Percentiles rank a stretch among this genome's conserved stretches.
Evolutionary conservation across 768 basidiomycete species (phyloP).

Genomic region (Gyrodon lividus): DNA sequence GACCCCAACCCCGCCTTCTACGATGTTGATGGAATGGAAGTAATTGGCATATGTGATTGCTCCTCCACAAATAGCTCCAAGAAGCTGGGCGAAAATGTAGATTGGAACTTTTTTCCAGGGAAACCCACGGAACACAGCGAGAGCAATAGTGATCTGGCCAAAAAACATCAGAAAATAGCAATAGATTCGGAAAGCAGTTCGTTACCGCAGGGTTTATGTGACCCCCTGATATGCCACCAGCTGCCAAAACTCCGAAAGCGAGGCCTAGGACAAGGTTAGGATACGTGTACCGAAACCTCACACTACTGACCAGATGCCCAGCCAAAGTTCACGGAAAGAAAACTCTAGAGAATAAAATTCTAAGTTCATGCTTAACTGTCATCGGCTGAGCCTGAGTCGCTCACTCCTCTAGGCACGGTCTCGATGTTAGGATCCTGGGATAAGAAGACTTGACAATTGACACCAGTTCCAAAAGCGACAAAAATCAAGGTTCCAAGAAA

Average conservation of each 20-base stretch:
- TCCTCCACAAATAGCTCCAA: slow-evolving; percentile 55
- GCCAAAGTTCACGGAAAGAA: slow-evolving; percentile 20
- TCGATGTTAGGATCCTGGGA: slow-evolving; percentile 42
- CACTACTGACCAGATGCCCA: slow-evolving; percentile 20
- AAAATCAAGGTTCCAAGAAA: slow-evolving; percentile 55
- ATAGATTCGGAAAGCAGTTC: not conserved
- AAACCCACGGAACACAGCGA: slow-evolving; percentile 67
- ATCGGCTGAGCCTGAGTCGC: slow-evolving; percentile 13
- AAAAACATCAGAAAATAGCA: not conserved
- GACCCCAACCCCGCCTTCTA: slow-evolving; percentile 49
- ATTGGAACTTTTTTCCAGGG: slow-evolving; percentile 75
- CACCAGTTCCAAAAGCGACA: slow-evolving; percentile 54
- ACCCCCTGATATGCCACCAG: slow-evolving; percentile 63
- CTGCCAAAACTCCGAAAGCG: slow-evolving; percentile 63
- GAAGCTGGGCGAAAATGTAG: slow-evolving; percentile 57
- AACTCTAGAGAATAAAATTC: slow-evolving; percentile 6
- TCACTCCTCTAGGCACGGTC: slow-evolving; percentile 48
- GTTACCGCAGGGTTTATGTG: slow-evolving; percentile 68
- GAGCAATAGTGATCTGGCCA: slow-evolving; percentile 56
- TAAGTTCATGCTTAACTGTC: not conserved
- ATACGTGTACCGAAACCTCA: not conserved
- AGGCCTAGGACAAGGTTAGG: slow-evolving; percentile 32
- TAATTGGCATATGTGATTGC: slow-evolving; percentile 58
- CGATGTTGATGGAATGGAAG: slow-evolving; percentile 56
- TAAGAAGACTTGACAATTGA: slow-evolving; percentile 52